These are phyloP conservation scores for Bretschneidera sinensis DNA, from an alignment of 345 rosid genomes.

Conservation along the genomic window DNA sequence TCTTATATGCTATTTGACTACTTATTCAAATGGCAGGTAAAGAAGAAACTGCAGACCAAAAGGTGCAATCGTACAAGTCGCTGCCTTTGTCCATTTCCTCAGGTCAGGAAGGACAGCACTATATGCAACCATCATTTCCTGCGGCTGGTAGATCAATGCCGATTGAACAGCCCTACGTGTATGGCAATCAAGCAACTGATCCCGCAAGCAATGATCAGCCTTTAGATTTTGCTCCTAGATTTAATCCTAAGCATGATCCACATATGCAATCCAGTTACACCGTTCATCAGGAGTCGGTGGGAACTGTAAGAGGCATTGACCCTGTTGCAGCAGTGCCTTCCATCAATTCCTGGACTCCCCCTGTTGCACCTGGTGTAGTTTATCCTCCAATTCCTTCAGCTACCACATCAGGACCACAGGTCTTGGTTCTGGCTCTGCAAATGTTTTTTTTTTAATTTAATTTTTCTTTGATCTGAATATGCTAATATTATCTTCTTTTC, in stretches of 20 bases:
- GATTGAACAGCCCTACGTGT: slow-evolving; percentile 43
- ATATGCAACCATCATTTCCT: slow-evolving; percentile 38
- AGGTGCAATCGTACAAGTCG: slow-evolving; percentile 30
- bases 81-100: slow-evolving; percentile 37
- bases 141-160: slow-evolving; percentile 37
- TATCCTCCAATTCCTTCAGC: slow-evolving; percentile 61
- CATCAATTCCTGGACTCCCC: slow-evolving; percentile 54
- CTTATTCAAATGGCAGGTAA: slow-evolving; percentile 35
- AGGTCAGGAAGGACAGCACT: slow-evolving; percentile 39
- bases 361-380: slow-evolving; percentile 42
- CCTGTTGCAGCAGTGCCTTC: slow-evolving; percentile 30
- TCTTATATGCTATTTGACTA: slow-evolving; percentile 23
- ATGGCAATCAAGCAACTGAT: slow-evolving; percentile 55
- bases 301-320: slow-evolving; percentile 32
- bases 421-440: slow-evolving; percentile 25
- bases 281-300: slow-evolving; percentile 37
- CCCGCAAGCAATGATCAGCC: slow-evolving; percentile 52
- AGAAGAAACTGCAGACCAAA: slow-evolving; percentile 29
- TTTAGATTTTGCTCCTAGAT: slow-evolving; percentile 59
- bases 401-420: slow-evolving; percentile 53
- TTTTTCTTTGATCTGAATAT: slow-evolving; percentile 6
- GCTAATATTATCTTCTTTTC: slow-evolving; percentile 23
- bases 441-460: slow-evolving; percentile 6
- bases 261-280: slow-evolving; percentile 44
- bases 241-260: slow-evolving; percentile 40